Evolutionary conservation across 1,139 yeast species (phyloP).

Genomic region (Meyerozyma elateridarum): DNA sequence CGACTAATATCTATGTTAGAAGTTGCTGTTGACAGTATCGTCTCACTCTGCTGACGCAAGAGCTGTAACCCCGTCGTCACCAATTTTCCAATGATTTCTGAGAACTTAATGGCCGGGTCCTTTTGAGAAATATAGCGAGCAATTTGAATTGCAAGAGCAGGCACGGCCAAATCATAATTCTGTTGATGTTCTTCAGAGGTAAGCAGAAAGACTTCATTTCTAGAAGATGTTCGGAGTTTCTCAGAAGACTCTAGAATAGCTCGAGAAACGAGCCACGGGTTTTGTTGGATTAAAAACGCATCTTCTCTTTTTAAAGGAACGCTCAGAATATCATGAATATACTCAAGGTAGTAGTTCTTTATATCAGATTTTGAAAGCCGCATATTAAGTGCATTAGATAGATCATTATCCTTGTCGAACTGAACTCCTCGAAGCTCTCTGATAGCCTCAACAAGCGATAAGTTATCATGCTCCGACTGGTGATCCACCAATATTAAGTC

Average conservation of each 20-base stretch:
- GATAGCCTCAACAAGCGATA: conserved; percentile 1
- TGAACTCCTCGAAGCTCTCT: not conserved
- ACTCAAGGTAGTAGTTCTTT: not conserved
- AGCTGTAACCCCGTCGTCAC: no score
- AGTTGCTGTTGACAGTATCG: no score
- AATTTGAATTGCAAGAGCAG: not conserved
- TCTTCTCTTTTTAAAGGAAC: not conserved
- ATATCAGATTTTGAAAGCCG: not conserved
- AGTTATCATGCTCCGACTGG: no score
- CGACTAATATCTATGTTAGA: no score
- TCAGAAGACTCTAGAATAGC: conserved; percentile 1
- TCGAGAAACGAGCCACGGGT: not conserved
- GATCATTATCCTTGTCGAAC: not conserved
- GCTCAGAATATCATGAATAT: not conserved
- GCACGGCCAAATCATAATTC: not conserved
- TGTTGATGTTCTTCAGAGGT: no score
- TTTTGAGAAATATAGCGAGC: no score
- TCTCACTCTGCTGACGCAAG: no score
- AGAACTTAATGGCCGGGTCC: no score
- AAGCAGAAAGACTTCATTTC: no score
- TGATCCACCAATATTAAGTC: not conserved
- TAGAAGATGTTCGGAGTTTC: no score
- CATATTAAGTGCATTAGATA: not conserved
- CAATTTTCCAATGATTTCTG: no score
- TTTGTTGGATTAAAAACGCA: not conserved